Evolutionary conservation across 2,329 filamentous ascomycete genomes (phyloP).

Genomic region (Pleoardoris graminearum): DNA sequence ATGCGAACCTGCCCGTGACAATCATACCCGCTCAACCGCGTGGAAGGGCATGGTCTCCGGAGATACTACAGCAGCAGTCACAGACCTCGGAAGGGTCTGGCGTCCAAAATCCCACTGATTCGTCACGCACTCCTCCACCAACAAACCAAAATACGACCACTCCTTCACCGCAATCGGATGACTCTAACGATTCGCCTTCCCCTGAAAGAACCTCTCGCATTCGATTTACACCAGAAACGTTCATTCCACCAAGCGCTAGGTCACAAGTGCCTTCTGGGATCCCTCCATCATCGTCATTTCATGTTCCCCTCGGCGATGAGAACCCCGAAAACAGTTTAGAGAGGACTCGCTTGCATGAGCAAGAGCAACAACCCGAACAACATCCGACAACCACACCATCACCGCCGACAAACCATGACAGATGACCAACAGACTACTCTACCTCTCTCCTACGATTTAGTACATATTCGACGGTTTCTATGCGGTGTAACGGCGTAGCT

Average conservation of each 20-base stretch:
- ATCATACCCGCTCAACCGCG: constrained; percentile 63
- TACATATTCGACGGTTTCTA: constrained; percentile 27
- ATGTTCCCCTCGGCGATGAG: constrained; percentile 22
- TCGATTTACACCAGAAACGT: constrained; percentile 29
- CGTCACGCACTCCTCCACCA: constrained; percentile 17
- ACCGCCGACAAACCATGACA: constrained; percentile 35
- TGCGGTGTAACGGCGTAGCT: constrained; percentile 9
- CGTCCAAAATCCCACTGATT: constrained; percentile 20
- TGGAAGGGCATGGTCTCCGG: constrained; percentile 59
- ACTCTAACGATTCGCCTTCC: constrained; percentile 5
- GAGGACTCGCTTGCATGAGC: neutral
- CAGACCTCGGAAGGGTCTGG: constrained; percentile 19
- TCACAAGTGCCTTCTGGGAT: constrained; percentile 10
- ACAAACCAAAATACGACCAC: constrained; percentile 9
- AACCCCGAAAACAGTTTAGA: constrained; percentile 5
- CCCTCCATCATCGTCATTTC: constrained; percentile 1
- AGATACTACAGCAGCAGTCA: constrained; percentile 30
- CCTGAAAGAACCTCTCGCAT: constrained; percentile 24
- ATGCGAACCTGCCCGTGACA: constrained; percentile 58
- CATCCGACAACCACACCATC: constrained; percentile 8
- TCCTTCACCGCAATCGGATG: constrained; percentile 18
- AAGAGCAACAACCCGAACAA: constrained; percentile 1
- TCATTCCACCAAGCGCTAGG: constrained; percentile 15
- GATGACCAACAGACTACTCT: constrained; percentile 20
- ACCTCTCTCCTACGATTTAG: constrained; percentile 1